Base-by-base conservation (phyloP, 495 filamentous ascomycete genomes). In the Aspergillus steynii region DNA sequence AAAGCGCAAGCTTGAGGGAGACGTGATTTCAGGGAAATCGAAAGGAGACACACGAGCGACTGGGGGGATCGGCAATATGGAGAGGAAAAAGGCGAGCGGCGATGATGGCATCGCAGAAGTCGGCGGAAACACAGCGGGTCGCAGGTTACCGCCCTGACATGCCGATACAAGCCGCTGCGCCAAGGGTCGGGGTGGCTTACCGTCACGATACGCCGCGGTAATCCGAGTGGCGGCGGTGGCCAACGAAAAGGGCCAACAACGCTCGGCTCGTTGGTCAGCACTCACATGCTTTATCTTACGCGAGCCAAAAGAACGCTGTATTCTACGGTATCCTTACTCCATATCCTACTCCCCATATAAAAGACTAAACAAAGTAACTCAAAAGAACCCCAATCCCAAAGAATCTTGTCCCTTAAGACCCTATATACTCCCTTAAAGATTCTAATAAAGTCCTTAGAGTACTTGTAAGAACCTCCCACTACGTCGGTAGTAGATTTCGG, bases 141-240 rank as follows among this genome's bases (percentile, higher is more conserved):
- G 65, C 65, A 64, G 65, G 61, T 61, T 72, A 73, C 64, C 52
- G 63, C 58, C 31, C 66, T 76, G 69, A 74, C 72, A 62, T 75
- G 74, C 75, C 75, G 75, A 76, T 76, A 78, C 75, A 62, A 59
- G 53, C 64, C 58, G 60, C 54, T 8, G 29, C 68, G 65, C 49
- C 60, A 27, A 29, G 37, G 4, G 5, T 6, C 1, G 20, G 1
- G 15, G 50, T 51, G 29, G 46, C 50, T 58, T 67, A 70, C 67
- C 47, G 64, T 70, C 51, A 56, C 25, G 50, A 63, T 63, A 70
- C 67, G 52, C 45, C 29, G 20, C 46, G 52, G 54, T 27, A 60
- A 61, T 53, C 63, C 67, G 67, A 64, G 60, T 65, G 64, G 64
- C 57, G 52, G 61, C 26, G 60, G 28, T 50, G 61, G 55, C 61